Evolutionary conservation across 371 early-diverging fungal genomes (phyloP).

Genomic region (Mortierella sp.): DNA sequence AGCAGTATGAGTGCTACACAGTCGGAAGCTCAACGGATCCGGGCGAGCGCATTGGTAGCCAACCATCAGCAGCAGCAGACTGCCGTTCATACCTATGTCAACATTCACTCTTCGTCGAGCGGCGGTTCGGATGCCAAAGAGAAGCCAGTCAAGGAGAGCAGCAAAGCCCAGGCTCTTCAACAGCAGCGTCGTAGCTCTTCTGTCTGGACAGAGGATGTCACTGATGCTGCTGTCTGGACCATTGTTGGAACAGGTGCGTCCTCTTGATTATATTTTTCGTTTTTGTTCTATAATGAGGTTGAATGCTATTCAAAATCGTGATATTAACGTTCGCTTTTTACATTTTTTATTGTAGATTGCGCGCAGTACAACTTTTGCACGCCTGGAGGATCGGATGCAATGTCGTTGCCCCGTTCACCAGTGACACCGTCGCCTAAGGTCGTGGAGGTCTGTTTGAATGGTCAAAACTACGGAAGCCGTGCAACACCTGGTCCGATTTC

Average conservation of each 20-base stretch:
- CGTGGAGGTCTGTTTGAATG: conserved; percentile 27
- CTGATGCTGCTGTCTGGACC: conserved; percentile 91
- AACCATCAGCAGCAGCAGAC: conserved; percentile 28
- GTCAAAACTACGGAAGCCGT: conserved; percentile 40
- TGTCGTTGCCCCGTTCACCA: conserved; percentile 51
- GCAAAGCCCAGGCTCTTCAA: conserved; percentile 27
- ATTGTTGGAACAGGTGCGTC: conserved; percentile 81
- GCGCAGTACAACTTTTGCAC: conserved; percentile 83
- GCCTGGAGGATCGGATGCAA: conserved; percentile 60
- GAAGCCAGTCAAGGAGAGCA: conserved; percentile 29
- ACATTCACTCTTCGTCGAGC: background rate
- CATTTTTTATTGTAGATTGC: conserved; percentile 61
- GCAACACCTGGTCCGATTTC: conserved; percentile 39
- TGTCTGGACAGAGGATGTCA: conserved; percentile 88
- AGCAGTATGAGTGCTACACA: conserved; percentile 60
- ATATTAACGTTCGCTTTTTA: background rate
- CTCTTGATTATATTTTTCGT: background rate
- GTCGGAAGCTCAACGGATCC: conserved; percentile 57
- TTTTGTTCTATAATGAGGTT: background rate
- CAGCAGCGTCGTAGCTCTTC: conserved; percentile 61
- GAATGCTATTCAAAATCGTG: background rate
- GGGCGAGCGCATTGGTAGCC: conserved; percentile 40
- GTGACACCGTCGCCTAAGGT: conserved; percentile 43
- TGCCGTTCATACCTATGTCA: conserved; percentile 32
- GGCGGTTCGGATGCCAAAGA: conserved; percentile 22